Evolutionary conservation across 2,329 filamentous ascomycete species (phyloP), one percentile per base, ranked within the genome.

Genomic region (Xylariaceae sp.): DNA sequence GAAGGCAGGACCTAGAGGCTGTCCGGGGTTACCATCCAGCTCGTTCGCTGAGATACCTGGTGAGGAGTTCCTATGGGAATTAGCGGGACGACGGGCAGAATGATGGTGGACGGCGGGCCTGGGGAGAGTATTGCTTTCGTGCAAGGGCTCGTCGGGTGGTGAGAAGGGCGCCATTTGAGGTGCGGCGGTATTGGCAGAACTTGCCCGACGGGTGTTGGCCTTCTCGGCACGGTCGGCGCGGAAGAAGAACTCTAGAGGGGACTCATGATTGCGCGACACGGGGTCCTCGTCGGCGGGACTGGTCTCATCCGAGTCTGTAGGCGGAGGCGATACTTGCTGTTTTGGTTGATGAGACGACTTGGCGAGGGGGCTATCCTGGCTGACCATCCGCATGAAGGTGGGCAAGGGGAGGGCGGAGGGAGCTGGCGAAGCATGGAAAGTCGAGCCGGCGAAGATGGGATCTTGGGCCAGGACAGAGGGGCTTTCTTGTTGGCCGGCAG

Each of bases 341-440:
- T n/a, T n/a, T 19, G 69, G 73, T 50, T 73, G 71, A 49, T 68
- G 69, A 54, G 67, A 63, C 14, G 54, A 50, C 38, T 55, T 74
- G 60, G 50, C 72, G 48, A 66, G 58, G 5, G 76, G 80, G 3
- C 83, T 83, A 46, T 86, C 83, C 3, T 83, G 83, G 11, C 87
- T 75, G 0, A 88, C 83, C 59, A 86, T 91, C 22, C 86, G 85
- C 50, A 86, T 42, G 65, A 96, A 95, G 60, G 86, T 94, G 10
- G 93, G 93, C 47, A 96, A 86, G 1, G 93, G 93, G 23, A 98
- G 74, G 20, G 89, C 83, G 7, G 90, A 94, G 1, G 93, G 86
- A 2, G 91, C 92, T 17, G 93, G 93, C 7, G 93, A 97, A 33
- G 90, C 88, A 66, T 96, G 91, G 65, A 97, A 98, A 5, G 90